phyloP scores from a whole-genome alignment of 1,139 yeast species.

The Candida pseudoviswanathii region DNA sequence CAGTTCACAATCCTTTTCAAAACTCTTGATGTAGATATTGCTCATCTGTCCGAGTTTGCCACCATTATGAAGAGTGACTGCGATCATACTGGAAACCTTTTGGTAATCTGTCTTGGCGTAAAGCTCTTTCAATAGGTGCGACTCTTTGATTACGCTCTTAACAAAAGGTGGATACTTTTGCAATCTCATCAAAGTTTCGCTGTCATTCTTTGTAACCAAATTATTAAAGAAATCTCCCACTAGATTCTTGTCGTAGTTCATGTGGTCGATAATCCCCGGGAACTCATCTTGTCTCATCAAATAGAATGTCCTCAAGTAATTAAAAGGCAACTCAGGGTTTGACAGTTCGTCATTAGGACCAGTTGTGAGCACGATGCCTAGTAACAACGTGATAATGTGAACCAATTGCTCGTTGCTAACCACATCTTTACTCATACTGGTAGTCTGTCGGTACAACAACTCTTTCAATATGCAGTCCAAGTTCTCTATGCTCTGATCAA shows the following conservation, averaged over 20 bases:
- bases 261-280: conserved; percentile 18
- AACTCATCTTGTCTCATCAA: conserved; percentile 36
- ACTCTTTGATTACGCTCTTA: conserved; percentile 29
- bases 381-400: conserved; percentile 31
- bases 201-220: conserved; percentile 39
- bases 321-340: conserved; percentile 33
- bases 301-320: conserved; percentile 37
- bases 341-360: conserved; percentile 15
- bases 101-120: conserved; percentile 25
- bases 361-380: conserved; percentile 32
- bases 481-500: conserved; percentile 11
- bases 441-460: conserved; percentile 48
- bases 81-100: conserved; percentile 36
- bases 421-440: conserved; percentile 36
- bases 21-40: conserved; percentile 38
- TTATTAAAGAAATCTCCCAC: conserved; percentile 35
- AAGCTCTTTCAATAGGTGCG: conserved; percentile 23
- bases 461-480: conserved; percentile 29
- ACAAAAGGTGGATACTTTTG: conserved; percentile 34
- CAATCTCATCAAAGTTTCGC: conserved; percentile 33
- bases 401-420: conserved; percentile 34
- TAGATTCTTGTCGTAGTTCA: conserved; percentile 21
- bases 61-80: conserved; percentile 40
- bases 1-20: conserved; percentile 49
- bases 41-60: conserved; percentile 42